phyloP scores from a whole-genome alignment of 2,329 filamentous ascomycete species.

The Diaporthe velutina region DNA sequence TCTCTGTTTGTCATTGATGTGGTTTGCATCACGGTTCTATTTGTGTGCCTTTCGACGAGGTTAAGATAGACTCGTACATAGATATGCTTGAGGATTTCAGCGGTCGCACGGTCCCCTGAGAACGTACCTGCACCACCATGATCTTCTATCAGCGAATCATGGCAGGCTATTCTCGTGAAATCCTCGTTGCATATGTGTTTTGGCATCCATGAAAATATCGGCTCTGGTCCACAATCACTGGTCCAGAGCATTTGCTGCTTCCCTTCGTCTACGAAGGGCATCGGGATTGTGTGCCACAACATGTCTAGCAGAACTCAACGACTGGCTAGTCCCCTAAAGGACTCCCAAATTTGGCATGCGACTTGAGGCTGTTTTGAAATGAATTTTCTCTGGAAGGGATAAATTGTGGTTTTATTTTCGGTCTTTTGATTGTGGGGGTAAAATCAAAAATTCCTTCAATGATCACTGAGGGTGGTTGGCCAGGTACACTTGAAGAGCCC shows the following conservation, averaged over 20 bases:
- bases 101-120: neutral
- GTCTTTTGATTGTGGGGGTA: too few relatives aligned
- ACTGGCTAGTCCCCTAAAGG: neutral
- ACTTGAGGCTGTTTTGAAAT: too few relatives aligned
- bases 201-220: too few relatives aligned
- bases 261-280: too few relatives aligned
- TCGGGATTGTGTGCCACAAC: too few relatives aligned
- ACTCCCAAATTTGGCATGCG: neutral
- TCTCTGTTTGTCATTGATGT: too few relatives aligned
- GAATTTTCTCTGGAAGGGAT: neutral
- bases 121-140: neutral
- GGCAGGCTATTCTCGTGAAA: too few relatives aligned
- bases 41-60: neutral
- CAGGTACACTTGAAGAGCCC: slow-evolving; percentile 54
- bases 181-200: too few relatives aligned
- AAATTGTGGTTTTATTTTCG: neutral
- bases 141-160: neutral
- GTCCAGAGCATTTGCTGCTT: too few relatives aligned
- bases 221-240: too few relatives aligned
- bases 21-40: neutral
- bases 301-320: too few relatives aligned
- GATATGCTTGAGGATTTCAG: neutral
- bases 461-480: neutral
- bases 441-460: neutral
- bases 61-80: neutral